Percentiles rank a stretch among this genome's conserved stretches.
Evolutionary conservation across 2,329 filamentous ascomycete genomes (phyloP).

Genomic region (Ceratocystis huliohia): DNA sequence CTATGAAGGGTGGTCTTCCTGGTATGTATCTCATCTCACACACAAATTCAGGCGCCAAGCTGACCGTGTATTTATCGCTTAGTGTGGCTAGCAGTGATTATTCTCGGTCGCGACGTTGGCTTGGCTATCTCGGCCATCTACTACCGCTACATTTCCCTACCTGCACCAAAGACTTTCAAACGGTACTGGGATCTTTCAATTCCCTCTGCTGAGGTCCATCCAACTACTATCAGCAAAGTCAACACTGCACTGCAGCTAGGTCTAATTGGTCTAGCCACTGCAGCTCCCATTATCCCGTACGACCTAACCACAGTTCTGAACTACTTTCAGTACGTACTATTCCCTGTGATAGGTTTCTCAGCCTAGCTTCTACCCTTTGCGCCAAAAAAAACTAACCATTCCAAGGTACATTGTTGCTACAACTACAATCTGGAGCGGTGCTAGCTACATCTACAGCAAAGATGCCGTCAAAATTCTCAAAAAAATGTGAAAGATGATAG

Average conservation of each 20-base stretch:
- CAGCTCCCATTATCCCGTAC: constrained; percentile 59
- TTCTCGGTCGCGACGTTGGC: constrained; percentile 76
- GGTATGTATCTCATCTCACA: constrained; percentile 36
- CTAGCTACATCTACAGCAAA: constrained; percentile 83
- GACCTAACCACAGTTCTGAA: constrained; percentile 44
- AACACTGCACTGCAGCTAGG: constrained; percentile 88
- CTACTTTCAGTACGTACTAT: constrained; percentile 47
- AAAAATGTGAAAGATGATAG: constrained; percentile 21
- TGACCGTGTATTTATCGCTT: background rate
- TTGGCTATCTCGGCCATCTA: constrained; percentile 81
- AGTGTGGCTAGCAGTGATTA: constrained; percentile 82
- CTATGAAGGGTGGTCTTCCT: constrained; percentile 69
- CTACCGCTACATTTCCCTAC: constrained; percentile 89
- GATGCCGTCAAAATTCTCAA: constrained; percentile 78
- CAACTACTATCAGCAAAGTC: constrained; percentile 74
- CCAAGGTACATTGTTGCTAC: constrained; percentile 67
- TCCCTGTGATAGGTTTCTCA: background rate
- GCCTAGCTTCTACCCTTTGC: background rate
- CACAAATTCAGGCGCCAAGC: background rate
- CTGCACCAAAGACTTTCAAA: constrained; percentile 79
- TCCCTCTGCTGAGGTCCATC: constrained; percentile 71
- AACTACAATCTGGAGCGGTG: constrained; percentile 86
- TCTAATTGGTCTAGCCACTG: constrained; percentile 72
- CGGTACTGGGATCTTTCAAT: constrained; percentile 97
- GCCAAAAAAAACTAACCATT: constrained; percentile 1